Conservation (phyloP, 352 stramenopile species). For the Phytopythium chamaehyphon region DNA sequence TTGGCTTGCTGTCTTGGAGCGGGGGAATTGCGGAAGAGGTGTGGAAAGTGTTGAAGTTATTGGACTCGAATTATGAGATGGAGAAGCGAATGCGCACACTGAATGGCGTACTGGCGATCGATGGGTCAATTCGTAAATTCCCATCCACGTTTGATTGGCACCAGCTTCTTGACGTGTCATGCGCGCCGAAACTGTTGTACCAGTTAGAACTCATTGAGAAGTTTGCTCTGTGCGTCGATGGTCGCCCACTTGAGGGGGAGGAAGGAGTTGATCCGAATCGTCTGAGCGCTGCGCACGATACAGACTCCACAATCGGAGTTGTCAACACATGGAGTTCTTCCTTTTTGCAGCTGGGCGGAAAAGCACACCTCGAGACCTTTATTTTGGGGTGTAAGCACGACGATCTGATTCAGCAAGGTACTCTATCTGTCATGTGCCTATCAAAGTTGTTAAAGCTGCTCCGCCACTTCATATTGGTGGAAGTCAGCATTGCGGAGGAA, state of each 20-base stretch:
- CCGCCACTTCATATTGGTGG: constrained; percentile 61
- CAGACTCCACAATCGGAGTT: constrained; percentile 28
- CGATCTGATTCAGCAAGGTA: constrained; percentile 34
- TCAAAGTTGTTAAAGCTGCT: constrained; percentile 69
- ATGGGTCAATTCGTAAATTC: constrained; percentile 53
- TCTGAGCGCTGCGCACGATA: constrained; percentile 1
- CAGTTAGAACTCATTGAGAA: constrained; percentile 63
- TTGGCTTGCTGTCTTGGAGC: constrained; percentile 41
- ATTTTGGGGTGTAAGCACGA: constrained; percentile 33
- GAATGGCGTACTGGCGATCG: constrained; percentile 57
- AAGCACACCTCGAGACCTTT: constrained; percentile 47
- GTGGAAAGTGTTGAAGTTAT: constrained; percentile 72
- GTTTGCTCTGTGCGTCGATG: constrained; percentile 45
- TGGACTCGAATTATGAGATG: constrained; percentile 57
- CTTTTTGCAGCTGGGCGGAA: constrained; percentile 64
- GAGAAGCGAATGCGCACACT: constrained; percentile 71
- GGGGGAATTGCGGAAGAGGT: constrained; percentile 61
- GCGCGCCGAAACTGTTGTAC: constrained; percentile 58
- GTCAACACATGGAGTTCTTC: constrained; percentile 59
- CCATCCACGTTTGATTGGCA: constrained; percentile 51
- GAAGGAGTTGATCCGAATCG: constrained; percentile 9
- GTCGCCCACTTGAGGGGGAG: constrained; percentile 14
- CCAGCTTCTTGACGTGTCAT: constrained; percentile 48
- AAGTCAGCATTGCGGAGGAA: constrained; percentile 29
- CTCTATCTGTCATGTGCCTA: constrained; percentile 58